Base-by-base conservation (phyloP, 2,329 filamentous ascomycete genomes). In the Apiospora marii region DNA sequence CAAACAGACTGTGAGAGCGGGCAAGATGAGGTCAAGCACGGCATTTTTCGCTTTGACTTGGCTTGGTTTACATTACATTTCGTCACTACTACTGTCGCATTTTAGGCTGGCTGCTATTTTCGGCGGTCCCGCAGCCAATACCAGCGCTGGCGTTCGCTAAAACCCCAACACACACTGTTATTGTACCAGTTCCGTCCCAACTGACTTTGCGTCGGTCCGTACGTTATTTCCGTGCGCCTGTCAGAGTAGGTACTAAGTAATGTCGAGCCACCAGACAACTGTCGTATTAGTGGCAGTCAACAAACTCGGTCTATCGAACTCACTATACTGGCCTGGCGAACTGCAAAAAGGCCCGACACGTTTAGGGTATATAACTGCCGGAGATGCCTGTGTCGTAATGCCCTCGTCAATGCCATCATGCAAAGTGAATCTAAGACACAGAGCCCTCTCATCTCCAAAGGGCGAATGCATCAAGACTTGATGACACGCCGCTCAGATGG, bases 81-180 rank as follows among this genome's bases (percentile, higher is more conserved):
- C 58, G 58, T 64, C 58, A 64, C 34, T 64, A 64, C 58, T 41
- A 41, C 22, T 64, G 58, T 41, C 34, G 30, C 34, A 64, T 41
- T 41, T 41, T 41, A 41, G 34, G 58, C 58, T 64, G 58, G 58
- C 58, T 64, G 37, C 58, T 64, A 64, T 64, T 64, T 41, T 64
- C 58, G 58, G 58, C 12, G 19, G 58, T 14, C 19, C 58, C 16
- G 58, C 58, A 41, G 58, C 58, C 58, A 41, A n/a, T 51, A 24
- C 22, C 34, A 37, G 53, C 30, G 30, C 27, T 61, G 16, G 16
- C 30, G 30, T 61, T 61, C 19, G 53, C 53, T 61, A 61, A 61
- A 19, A 58, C 8, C 1, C 8, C 30, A 10, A 51, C 10, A 14
- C 10, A 51, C 10, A 14, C 10, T 51, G 49, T 24, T n/a, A 1